phyloP scores from a whole-genome alignment of 2,329 filamentous ascomycete species.

The Arthrobotrys megalospora region DNA sequence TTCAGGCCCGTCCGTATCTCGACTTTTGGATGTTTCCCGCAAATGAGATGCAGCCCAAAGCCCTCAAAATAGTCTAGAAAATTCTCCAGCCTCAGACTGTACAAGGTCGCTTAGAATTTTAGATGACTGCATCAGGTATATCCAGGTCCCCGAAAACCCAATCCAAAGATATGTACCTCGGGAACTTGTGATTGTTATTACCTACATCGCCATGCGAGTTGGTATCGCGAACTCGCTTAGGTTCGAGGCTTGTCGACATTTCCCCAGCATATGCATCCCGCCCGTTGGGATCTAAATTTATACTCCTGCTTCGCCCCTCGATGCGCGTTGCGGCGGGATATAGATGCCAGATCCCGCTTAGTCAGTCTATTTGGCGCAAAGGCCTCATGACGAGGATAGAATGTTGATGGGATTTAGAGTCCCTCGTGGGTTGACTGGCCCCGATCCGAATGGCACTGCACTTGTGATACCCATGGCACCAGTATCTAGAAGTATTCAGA shows the following conservation, averaged over 20 bases:
- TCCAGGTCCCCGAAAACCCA: background rate
- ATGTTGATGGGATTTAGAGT: constrained; percentile 7
- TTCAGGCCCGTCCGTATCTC: background rate
- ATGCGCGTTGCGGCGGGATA: constrained; percentile 40
- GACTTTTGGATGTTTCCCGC: no score
- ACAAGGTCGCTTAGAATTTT: background rate
- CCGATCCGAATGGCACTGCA: background rate
- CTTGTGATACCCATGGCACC: constrained; percentile 13
- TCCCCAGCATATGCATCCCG: constrained; percentile 12
- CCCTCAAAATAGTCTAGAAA: background rate
- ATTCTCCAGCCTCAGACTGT: background rate
- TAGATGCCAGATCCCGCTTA: constrained; percentile 51
- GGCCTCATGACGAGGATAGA: constrained; percentile 14
- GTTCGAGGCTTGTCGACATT: constrained; percentile 26
- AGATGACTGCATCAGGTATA: background rate
- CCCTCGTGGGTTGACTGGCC: background rate
- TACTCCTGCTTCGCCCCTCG: constrained; percentile 55
- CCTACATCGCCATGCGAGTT: constrained; percentile 21
- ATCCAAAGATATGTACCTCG: constrained; percentile 18
- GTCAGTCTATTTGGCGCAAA: constrained; percentile 28
- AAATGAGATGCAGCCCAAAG: background rate
- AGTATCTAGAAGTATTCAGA: constrained; percentile 28
- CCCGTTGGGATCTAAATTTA: constrained; percentile 55
- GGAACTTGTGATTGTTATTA: constrained; percentile 35
- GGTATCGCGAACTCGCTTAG: constrained; percentile 45